A percentile compares a stretch with the other conserved stretches of the same genome.
These are phyloP conservation scores for Obba rivulosa DNA, from an alignment of 768 basidiomycete species.

Conservation along the genomic window DNA sequence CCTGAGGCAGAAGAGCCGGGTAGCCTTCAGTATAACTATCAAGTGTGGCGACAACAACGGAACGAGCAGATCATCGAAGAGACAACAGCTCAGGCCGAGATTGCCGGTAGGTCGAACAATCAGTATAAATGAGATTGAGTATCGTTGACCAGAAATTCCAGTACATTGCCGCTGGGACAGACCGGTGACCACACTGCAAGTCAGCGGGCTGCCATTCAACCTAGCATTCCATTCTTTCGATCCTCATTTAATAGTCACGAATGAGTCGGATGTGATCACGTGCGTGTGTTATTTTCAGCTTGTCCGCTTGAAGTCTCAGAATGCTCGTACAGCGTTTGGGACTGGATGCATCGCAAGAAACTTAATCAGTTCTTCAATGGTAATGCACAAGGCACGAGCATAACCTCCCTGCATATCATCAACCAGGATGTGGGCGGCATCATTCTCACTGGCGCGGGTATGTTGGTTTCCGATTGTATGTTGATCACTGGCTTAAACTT, in stretches of 20 bases:
- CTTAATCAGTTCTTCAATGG: slow-evolving; percentile 87
- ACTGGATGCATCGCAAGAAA: slow-evolving; percentile 81
- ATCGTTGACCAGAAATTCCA: slow-evolving; percentile 11
- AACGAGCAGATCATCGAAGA: slow-evolving; percentile 76
- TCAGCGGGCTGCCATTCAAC: slow-evolving; percentile 56
- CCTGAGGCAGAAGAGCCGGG: slow-evolving; percentile 95
- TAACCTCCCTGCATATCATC: slow-evolving; percentile 87
- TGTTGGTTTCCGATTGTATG: slow-evolving; percentile 17
- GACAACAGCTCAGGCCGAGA: slow-evolving; percentile 62
- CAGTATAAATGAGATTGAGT: too few relatives aligned
- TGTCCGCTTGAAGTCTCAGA: background rate
- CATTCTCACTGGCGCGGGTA: slow-evolving; percentile 82
- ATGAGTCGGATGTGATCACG: slow-evolving; percentile 85
- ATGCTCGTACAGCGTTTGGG: slow-evolving; percentile 67
- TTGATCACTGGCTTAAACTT: background rate
- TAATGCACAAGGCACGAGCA: slow-evolving; percentile 72
- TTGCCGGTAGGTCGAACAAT: slow-evolving; percentile 56
- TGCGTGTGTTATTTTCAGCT: slow-evolving; percentile 27
- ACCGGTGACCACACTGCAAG: slow-evolving; percentile 60
- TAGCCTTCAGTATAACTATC: slow-evolving; percentile 88
- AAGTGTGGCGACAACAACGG: slow-evolving; percentile 88
- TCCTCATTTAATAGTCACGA: slow-evolving; percentile 78
- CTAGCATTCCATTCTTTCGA: slow-evolving; percentile 93
- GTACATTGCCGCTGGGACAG: slow-evolving; percentile 61
- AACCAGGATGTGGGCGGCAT: slow-evolving; percentile 95